Base-by-base conservation (phyloP, 768 basidiomycete species). In the Dendrothele bispora region DNA sequence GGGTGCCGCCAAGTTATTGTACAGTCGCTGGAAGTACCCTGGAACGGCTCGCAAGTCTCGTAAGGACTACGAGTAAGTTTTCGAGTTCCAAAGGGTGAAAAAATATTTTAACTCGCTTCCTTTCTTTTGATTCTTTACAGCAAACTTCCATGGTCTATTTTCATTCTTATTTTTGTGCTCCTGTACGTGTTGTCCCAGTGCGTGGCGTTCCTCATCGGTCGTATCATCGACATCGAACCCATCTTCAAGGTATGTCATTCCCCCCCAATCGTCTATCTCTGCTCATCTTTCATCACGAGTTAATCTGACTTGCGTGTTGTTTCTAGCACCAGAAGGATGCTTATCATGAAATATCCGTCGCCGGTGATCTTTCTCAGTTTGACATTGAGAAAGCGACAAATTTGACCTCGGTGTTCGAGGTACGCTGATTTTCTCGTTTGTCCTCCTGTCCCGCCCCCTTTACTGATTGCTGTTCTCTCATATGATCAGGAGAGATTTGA, bases 151-250 rank as follows among this genome's bases (percentile, higher is more conserved):
- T 75, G 72, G 72, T 61, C 69, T 0, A 43, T 73, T 1, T 65
- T 63, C 38, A 56, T 73, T 8, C 4, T 70, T 5, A 62, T 67
- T 42, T 75, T 72, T 48, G 49, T 74, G 7, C 18, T 66, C n/a
- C 55, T 69, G 11, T 51, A 67, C n/a, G 26, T 49, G 5, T 34
- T 63, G 11, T 54, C 70, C 7, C 62, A 56, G 2, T 44, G 51
- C 7, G 46, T 71, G 22, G 51, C 72, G 3, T 74, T 74, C 51
- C 48, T 69, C 22, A 55, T 75, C 1, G 71, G 65, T 7, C 67
- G 73, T 42, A 52, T 71, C 2, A 61, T 74, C 3, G 55, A 58
- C 24, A 72, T 75, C 22, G 46, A 57, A 6, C 61, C 68, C 4
- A 46, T 43, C 7, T 52, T 66, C n/a, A 42, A 55, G 39, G 71